These are phyloP conservation scores for Coniophora puteana DNA, from an alignment of 1,284 basidiomycete species.

Conservation along the genomic window DNA sequence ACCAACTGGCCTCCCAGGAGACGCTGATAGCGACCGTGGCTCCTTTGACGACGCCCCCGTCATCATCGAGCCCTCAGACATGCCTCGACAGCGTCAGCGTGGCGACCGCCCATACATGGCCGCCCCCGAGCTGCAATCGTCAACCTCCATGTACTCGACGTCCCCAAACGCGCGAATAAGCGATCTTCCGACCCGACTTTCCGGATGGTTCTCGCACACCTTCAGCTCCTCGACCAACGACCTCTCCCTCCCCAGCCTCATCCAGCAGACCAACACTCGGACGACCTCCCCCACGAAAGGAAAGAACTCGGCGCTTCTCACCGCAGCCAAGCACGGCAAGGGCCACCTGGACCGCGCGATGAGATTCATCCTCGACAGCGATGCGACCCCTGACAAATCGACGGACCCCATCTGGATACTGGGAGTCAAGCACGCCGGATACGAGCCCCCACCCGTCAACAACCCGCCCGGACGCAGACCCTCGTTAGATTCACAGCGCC, in stretches of 20 bases:
- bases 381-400: constrained; percentile 78
- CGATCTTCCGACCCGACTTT: constrained; percentile 60
- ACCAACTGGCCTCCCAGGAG: constrained; percentile 8
- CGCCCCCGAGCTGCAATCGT: constrained; percentile 39
- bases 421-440: constrained; percentile 75
- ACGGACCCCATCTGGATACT: constrained; percentile 82
- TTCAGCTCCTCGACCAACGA: constrained; percentile 68
- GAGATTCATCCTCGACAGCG: constrained; percentile 80
- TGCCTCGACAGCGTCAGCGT: constrained; percentile 40
- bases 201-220: constrained; percentile 76
- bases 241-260: constrained; percentile 57
- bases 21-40: constrained; percentile 22
- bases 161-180: constrained; percentile 33
- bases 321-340: constrained; percentile 68
- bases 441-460: constrained; percentile 49
- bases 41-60: constrained; percentile 42
- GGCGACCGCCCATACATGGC: constrained; percentile 43
- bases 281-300: constrained; percentile 37
- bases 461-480: constrained; percentile 25
- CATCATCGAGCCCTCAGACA: constrained; percentile 44
- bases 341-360: constrained; percentile 76
- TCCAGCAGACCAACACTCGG: constrained; percentile 40
- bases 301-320: constrained; percentile 49
- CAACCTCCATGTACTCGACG: constrained; percentile 25
- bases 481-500: constrained; percentile 31